These are phyloP conservation scores for Penicillium nucicola DNA, from an alignment of 495 filamentous ascomycete genomes.

Conservation along the genomic window DNA sequence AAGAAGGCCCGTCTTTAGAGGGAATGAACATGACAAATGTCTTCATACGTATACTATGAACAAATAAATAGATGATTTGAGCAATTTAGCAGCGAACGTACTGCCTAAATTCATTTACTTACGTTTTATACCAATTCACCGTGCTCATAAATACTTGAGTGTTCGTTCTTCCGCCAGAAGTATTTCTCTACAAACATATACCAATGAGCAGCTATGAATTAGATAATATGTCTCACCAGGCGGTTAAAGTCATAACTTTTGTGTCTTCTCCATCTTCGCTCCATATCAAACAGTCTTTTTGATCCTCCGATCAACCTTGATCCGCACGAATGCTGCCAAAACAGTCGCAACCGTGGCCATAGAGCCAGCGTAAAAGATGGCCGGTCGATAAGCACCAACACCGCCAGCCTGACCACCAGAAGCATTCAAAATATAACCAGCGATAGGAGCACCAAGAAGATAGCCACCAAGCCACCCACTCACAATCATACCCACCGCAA, in stretches of 20 bases:
- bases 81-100: too few relatives aligned
- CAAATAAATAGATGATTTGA: too few relatives aligned
- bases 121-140: too few relatives aligned
- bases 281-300: slow-evolving; percentile 19
- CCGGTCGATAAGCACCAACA: slow-evolving; percentile 50
- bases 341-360: slow-evolving; percentile 30
- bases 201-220: too few relatives aligned
- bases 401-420: slow-evolving; percentile 46
- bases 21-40: background rate
- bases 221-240: too few relatives aligned
- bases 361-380: slow-evolving; percentile 55
- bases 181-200: too few relatives aligned
- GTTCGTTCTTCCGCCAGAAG: too few relatives aligned
- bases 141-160: too few relatives aligned
- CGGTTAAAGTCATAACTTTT: too few relatives aligned
- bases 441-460: slow-evolving; percentile 57
- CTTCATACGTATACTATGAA: too few relatives aligned
- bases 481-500: slow-evolving; percentile 60
- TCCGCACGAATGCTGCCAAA: slow-evolving; percentile 18
- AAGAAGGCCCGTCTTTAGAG: slow-evolving; percentile 12
- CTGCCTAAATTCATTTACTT: too few relatives aligned
- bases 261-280: too few relatives aligned
- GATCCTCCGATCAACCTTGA: slow-evolving; percentile 24
- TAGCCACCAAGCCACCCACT: slow-evolving; percentile 60
- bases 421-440: slow-evolving; percentile 54